Evolutionary conservation across 1,284 basidiomycete genomes (phyloP), one percentile per base, ranked within the genome.

Genomic region (Ceratobasidium sp.): DNA sequence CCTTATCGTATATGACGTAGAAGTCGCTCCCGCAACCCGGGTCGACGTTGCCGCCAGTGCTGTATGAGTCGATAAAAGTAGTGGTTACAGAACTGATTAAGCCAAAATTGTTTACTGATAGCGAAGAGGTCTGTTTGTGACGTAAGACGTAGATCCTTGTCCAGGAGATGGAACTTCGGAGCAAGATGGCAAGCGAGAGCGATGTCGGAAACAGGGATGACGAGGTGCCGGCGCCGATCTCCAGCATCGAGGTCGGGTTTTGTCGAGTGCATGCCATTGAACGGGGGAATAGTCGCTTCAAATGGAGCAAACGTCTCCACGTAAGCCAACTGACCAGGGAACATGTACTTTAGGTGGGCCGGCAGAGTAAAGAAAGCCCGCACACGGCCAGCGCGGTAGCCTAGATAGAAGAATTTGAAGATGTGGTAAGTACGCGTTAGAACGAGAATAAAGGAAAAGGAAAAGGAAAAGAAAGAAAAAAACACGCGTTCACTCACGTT

Each of bases 151-250:
- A 64, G 59, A 1, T 38, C 20, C 2, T 33, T 7, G 33, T 52
- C 46, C 40, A 64, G 33, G 44, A 48, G 6, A 33, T 65, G 13
- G 61, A 76, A 76, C 50, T 76, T 52, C 4, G 73, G 73, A 5
- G 50, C 38, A 10, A 76, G 73, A n/a, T 76, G 73, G 40, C 50
- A 54, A 26, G 73, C 62, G 1, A 76, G 38, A 23, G 38, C 33
- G 20, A 76, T 56, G 15, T 66, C 40, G 52, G 61, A 42, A n/a
- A 76, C 40, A 12, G 73, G 73, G 7, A 76, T 44, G 17, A 76
- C 73, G 28, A 65, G 42, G 5, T 40, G 46, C 3, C 48, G 71
- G 20, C 71, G 62, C 5, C 28, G 10, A n/a, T 26, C 38, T 2
- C 12, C 12, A 20, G 73, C 64, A 7, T 54, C n/a, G 20, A 48